Evolutionary conservation across 2,329 filamentous ascomycete genomes (phyloP).

Genomic region (Monilinia vaccinii-corymbosi): DNA sequence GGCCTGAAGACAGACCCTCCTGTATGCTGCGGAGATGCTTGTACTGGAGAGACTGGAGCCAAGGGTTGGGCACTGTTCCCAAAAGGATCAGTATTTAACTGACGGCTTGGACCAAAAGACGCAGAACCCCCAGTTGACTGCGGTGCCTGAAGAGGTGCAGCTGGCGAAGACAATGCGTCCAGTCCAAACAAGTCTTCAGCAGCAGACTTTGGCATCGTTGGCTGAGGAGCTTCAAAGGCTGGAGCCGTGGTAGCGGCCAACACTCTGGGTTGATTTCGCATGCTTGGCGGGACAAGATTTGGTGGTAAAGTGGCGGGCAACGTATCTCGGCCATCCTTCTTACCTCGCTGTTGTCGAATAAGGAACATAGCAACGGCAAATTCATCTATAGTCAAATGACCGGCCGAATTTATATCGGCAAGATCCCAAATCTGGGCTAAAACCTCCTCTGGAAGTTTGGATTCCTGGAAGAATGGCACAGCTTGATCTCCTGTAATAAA

Average conservation of each 20-base stretch:
- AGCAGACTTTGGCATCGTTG: constrained; percentile 60
- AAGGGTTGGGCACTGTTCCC: constrained; percentile 30
- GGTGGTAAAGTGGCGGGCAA: constrained; percentile 71
- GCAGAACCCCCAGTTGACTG: constrained; percentile 68
- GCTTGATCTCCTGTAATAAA: constrained; percentile 91
- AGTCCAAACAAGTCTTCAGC: constrained; percentile 91
- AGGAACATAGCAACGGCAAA: constrained; percentile 98
- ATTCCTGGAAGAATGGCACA: constrained; percentile 88
- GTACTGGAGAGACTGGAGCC: constrained; percentile 24
- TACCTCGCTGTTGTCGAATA: constrained; percentile 79
- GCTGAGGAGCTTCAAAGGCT: constrained; percentile 35
- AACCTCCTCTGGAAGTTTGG: constrained; percentile 76
- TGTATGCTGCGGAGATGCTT: constrained; percentile 25
- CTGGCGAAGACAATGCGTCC: constrained; percentile 54
- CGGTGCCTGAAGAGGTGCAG: constrained; percentile 44
- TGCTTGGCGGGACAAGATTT: constrained; percentile 75
- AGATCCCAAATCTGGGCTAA: constrained; percentile 96
- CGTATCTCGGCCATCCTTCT: constrained; percentile 48
- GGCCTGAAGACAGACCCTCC: constrained; percentile 59
- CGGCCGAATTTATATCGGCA: constrained; percentile 85
- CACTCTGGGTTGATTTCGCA: constrained; percentile 57
- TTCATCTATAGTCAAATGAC: constrained; percentile 75
- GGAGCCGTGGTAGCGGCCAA: constrained; percentile 35
- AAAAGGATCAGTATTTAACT: constrained; percentile 31
- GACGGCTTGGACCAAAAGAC: constrained; percentile 41